These are phyloP conservation scores for Colletotrichum tanaceti DNA, from an alignment of 2,329 filamentous ascomycete genomes.

Conservation along the genomic window DNA sequence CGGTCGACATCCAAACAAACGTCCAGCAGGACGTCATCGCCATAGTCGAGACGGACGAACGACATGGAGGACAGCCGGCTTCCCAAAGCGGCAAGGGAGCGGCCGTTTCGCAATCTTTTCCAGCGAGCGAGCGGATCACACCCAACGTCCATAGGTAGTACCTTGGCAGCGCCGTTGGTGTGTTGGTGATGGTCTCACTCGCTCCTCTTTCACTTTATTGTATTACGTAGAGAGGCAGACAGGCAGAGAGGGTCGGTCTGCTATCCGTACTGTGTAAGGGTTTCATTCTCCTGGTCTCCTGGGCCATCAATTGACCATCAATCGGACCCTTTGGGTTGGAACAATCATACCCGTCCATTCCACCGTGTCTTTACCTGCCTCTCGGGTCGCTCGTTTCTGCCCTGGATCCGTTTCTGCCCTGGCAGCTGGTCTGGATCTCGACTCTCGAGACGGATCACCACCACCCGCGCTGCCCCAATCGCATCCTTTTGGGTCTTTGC, in stretches of 20 bases:
- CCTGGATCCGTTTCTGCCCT: too few relatives aligned
- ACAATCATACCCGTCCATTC: constrained; percentile 5
- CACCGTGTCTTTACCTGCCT: background rate
- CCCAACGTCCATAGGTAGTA: background rate
- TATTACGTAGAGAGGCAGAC: too few relatives aligned
- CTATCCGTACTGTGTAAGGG: too few relatives aligned
- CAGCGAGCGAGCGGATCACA: background rate
- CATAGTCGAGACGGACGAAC: constrained; percentile 37
- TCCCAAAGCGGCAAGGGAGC: constrained; percentile 37
- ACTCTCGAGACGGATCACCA: too few relatives aligned
- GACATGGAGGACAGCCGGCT: constrained; percentile 34
- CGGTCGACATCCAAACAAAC: background rate
- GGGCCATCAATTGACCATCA: background rate
- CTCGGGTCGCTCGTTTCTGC: constrained; percentile 4
- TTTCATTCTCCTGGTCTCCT: constrained; percentile 27
- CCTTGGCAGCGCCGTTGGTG: too few relatives aligned
- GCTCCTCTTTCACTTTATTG: too few relatives aligned
- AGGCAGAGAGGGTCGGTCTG: background rate
- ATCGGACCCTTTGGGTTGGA: constrained; percentile 10
- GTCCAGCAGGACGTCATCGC: constrained; percentile 32
- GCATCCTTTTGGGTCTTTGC: background rate
- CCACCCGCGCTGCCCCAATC: too few relatives aligned
- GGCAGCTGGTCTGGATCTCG: too few relatives aligned
- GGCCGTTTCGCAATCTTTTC: constrained; percentile 11
- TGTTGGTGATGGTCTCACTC: too few relatives aligned